A percentile compares a stretch with the other conserved stretches of the same genome.
Conservation (phyloP, 108 stramenopile genomes). For the Licmophora abbreviata region DNA sequence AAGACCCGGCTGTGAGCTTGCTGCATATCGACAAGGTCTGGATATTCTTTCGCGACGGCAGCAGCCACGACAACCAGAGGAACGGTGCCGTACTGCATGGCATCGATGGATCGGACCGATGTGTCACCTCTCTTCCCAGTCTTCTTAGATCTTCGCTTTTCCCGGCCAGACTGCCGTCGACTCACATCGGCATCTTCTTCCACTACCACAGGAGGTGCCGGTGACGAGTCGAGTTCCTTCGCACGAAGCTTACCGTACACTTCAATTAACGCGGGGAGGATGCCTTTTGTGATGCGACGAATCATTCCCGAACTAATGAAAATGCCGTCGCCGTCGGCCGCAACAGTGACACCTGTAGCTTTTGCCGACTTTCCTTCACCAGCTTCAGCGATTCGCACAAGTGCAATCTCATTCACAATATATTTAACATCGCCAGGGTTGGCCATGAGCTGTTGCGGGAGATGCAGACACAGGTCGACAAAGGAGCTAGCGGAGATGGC, state of each 20-base stretch:
- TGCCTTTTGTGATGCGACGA: not conserved
- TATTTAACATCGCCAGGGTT: conserved; percentile 1
- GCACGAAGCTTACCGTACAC: conserved; percentile 19
- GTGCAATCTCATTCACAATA: conserved; percentile 3
- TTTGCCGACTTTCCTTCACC: not conserved
- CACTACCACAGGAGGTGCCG: conserved; percentile 1
- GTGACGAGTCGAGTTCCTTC: conserved; percentile 6
- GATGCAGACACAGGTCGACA: conserved; percentile 12
- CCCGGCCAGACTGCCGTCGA: not conserved
- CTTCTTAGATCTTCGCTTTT: not conserved
- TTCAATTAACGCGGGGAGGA: conserved; percentile 12
- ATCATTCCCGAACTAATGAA: conserved; percentile 5
- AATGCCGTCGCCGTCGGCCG: conserved; percentile 6
- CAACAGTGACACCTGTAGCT: not conserved
- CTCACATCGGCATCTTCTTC: conserved; percentile 1
- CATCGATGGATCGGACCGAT: not conserved
- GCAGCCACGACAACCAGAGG: conserved; percentile 3
- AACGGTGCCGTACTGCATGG: not conserved
- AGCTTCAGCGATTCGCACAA: not conserved
- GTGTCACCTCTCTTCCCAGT: not conserved
- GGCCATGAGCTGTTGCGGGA: conserved; percentile 11
- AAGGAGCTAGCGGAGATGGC: conserved; percentile 3
- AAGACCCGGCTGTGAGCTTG: not conserved
- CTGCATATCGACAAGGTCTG: conserved; percentile 7
- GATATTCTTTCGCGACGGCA: not conserved